These are phyloP conservation scores for Aureobasidium musti DNA, from an alignment of 2,329 filamentous ascomycete genomes.

Conservation along the genomic window DNA sequence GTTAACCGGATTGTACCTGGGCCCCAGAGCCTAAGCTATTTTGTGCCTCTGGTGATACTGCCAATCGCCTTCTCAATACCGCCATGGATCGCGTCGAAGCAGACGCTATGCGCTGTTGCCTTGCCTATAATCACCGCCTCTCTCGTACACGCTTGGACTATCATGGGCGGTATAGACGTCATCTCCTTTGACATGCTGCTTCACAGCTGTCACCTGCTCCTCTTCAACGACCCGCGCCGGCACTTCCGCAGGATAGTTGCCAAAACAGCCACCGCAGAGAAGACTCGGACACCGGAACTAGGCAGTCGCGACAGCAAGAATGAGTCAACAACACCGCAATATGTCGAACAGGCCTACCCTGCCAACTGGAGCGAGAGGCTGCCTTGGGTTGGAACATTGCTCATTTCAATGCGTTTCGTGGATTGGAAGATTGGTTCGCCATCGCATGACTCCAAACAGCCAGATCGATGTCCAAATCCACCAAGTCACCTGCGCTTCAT, in stretches of 20 bases:
- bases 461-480: constrained; percentile 30
- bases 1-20: constrained; percentile 38
- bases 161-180: constrained; percentile 39
- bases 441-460: constrained; percentile 36
- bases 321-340: constrained; percentile 6
- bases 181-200: constrained; percentile 38
- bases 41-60: constrained; percentile 36
- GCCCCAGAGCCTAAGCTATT: constrained; percentile 37
- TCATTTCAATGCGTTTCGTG: constrained; percentile 35
- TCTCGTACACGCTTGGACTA: constrained; percentile 37
- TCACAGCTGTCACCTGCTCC: constrained; percentile 36
- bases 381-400: constrained; percentile 36
- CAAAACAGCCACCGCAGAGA: neutral
- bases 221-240: constrained; percentile 36
- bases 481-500: constrained; percentile 32
- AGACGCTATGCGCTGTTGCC: constrained; percentile 32
- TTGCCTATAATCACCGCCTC: constrained; percentile 35
- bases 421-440: constrained; percentile 37
- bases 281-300: constrained; percentile 16
- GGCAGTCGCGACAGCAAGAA: neutral
- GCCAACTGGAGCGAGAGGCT: constrained; percentile 32
- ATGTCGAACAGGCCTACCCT: constrained; percentile 35
- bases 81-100: constrained; percentile 30
- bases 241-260: constrained; percentile 33
- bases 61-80: constrained; percentile 37